These are phyloP conservation scores for Clavispora vitiphila DNA, from an alignment of 805 yeast genomes.

Conservation along the genomic window DNA sequence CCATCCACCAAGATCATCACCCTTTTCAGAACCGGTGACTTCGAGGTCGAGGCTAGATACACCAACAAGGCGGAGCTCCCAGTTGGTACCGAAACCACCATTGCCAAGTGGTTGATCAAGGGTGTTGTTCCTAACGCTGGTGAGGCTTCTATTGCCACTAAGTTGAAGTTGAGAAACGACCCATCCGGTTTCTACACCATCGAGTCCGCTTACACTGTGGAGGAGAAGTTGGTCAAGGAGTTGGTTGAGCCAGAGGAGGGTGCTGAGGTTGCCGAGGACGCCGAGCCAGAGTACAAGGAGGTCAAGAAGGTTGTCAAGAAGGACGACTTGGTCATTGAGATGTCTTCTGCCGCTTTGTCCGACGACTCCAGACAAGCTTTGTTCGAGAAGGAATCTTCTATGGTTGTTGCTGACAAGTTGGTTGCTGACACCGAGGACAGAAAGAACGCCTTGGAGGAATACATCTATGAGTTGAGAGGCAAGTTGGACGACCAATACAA, in stretches of 20 bases:
- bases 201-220: slow-evolving; percentile 92
- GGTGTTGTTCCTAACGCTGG: slow-evolving; percentile 83
- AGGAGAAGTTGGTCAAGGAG: slow-evolving; percentile 86
- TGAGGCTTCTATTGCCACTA: slow-evolving; percentile 73
- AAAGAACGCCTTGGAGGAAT: slow-evolving; percentile 97
- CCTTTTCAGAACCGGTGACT: slow-evolving; percentile 85
- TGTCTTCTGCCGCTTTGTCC: slow-evolving; percentile 59
- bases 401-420: slow-evolving; percentile 87
- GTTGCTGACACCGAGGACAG: slow-evolving; percentile 98
- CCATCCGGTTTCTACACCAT: slow-evolving; percentile 93
- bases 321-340: slow-evolving; percentile 63
- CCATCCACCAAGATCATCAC: slow-evolving; percentile 97
- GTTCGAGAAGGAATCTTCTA: slow-evolving; percentile 78
- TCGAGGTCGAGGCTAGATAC: slow-evolving; percentile 80
- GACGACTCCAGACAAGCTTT: slow-evolving; percentile 50
- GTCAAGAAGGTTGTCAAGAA: slow-evolving; percentile 94
- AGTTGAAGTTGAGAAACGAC: slow-evolving; percentile 93
- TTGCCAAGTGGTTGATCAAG: slow-evolving; percentile 80
- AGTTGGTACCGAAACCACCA: slow-evolving; percentile 54
- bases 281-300: slow-evolving; percentile 79
- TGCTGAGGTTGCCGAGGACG: slow-evolving; percentile 50
- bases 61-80: slow-evolving; percentile 72
- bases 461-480: slow-evolving; percentile 95
- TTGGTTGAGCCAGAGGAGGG: slow-evolving; percentile 59
- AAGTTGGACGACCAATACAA: slow-evolving; percentile 90